Evolutionary conservation across 2,329 filamentous ascomycete genomes (phyloP).

Genomic region (Coleophoma crateriformis): DNA sequence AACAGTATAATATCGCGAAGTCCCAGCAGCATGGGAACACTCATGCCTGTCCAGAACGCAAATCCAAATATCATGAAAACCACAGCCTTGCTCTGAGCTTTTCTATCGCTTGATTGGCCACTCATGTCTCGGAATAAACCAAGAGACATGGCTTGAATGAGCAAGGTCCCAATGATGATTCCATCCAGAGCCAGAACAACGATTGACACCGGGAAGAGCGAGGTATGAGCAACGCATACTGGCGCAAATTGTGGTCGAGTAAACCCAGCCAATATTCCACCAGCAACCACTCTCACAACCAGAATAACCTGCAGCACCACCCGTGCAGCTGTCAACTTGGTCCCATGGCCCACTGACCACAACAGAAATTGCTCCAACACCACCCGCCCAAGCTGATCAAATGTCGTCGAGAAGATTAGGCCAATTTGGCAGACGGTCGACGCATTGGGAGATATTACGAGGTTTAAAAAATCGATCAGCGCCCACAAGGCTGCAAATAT

Average conservation of each 20-base stretch:
- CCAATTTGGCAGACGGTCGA: conserved; percentile 19
- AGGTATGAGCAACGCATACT: conserved; percentile 23
- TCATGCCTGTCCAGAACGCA: conserved; percentile 23
- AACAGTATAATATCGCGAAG: conserved; percentile 19
- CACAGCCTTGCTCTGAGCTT: conserved; percentile 20
- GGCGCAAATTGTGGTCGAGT: conserved; percentile 24
- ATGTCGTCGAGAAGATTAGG: conserved; percentile 21
- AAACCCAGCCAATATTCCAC: conserved; percentile 23
- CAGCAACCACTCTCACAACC: conserved; percentile 19
- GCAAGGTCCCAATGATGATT: conserved; percentile 21
- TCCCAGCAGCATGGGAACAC: conserved; percentile 26
- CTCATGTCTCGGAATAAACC: conserved; percentile 15
- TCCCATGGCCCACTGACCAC: conserved; percentile 24
- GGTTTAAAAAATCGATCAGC: conserved; percentile 24
- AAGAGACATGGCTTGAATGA: conserved; percentile 17
- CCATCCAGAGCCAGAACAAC: conserved; percentile 23
- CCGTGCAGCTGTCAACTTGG: conserved; percentile 17
- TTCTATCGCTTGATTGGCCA: conserved; percentile 6
- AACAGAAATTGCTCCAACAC: conserved; percentile 26
- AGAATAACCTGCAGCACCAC: conserved; percentile 23
- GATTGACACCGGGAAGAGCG: conserved; percentile 21
- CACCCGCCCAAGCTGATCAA: conserved; percentile 26
- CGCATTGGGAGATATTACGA: conserved; percentile 17
- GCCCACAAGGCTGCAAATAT: conserved; percentile 26
- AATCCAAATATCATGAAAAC: conserved; percentile 20